Evolutionary conservation across 192 early-diverging fungal species (phyloP), one percentile per base, ranked within the genome.

Genomic region (Funneliformis geosporum): DNA sequence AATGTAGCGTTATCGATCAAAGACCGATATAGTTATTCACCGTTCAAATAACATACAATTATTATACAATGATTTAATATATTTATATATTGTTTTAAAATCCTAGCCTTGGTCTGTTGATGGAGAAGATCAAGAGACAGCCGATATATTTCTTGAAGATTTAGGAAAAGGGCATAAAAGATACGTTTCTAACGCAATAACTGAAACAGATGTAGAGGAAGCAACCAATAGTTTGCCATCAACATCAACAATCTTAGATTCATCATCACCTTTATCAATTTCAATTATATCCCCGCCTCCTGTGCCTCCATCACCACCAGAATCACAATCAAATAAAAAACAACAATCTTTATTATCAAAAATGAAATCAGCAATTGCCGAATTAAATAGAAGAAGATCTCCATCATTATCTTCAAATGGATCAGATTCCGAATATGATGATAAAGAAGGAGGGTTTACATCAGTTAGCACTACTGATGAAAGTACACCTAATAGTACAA

Each of bases 291-390:
- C 73, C 8, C 59, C 60, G 40, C 5, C 46, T 5, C 8, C 12
- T 12, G 5, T 11, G 27, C 21, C 39, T 27, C 6, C 12, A 28
- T 5, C 43, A 16, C 21, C 40, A 40, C 21, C 68, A 70, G 40
- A 39, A 2, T 21, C 40, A 70, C n/a, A 42, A 5, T 42, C 68
- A 16, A 40, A 10, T 16, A 40, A 40, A 33, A 60, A 62, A 4
- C 27, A 67, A 68, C 76, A 25, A 44, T 4, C 46, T n/a, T 68
- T 78, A 28, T 47, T 78, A 68, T 44, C 61, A 4, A 78, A 78
- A 78, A 46, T 78, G 64, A 78, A 68, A 27, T 43, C 39, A 8
- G 65, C 64, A 8, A 55, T 66, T 28, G 9, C 55, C 2, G 47
- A 60, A 0, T 40, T 59, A 25, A 27, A 18, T 11, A 44, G 8